Conservation (phyloP, 371 early-diverging fungal species). For the Mucor mucedo region DNA sequence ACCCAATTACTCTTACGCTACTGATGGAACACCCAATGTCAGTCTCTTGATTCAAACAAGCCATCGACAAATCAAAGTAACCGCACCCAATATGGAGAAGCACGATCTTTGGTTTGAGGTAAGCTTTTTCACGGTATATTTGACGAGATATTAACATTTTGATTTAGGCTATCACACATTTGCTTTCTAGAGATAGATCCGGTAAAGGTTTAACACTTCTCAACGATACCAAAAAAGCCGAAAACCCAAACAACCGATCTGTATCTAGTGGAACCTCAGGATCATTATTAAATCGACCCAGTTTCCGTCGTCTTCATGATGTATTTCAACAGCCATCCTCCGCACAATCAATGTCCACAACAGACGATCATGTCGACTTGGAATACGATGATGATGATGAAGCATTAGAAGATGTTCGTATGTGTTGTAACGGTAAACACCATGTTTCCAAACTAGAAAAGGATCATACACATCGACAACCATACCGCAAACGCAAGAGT, state of each 20-base stretch:
- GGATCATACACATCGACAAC: constrained; percentile 35
- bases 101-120: constrained; percentile 73
- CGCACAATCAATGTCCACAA: constrained; percentile 3
- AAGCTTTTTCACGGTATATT: not conserved
- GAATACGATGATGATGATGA: constrained; percentile 40
- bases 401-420: constrained; percentile 54
- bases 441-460: constrained; percentile 54
- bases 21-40: constrained; percentile 54
- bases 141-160: not conserved
- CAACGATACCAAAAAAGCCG: constrained; percentile 6
- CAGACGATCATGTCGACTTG: constrained; percentile 10
- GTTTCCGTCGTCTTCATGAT: constrained; percentile 40
- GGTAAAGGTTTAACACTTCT: constrained; percentile 11
- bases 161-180: constrained; percentile 37
- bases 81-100: constrained; percentile 65
- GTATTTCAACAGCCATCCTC: constrained; percentile 27
- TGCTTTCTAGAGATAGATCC: constrained; percentile 28
- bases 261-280: constrained; percentile 22
- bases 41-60: constrained; percentile 71
- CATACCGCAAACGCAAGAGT: constrained; percentile 33
- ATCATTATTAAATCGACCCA: constrained; percentile 35
- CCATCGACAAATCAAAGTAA: constrained; percentile 71
- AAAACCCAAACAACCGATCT: constrained; percentile 17
- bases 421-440: constrained; percentile 64
- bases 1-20: constrained; percentile 31